Conservation (phyloP, 768 basidiomycete species). For the Rhizopogon roseolus region DNA sequence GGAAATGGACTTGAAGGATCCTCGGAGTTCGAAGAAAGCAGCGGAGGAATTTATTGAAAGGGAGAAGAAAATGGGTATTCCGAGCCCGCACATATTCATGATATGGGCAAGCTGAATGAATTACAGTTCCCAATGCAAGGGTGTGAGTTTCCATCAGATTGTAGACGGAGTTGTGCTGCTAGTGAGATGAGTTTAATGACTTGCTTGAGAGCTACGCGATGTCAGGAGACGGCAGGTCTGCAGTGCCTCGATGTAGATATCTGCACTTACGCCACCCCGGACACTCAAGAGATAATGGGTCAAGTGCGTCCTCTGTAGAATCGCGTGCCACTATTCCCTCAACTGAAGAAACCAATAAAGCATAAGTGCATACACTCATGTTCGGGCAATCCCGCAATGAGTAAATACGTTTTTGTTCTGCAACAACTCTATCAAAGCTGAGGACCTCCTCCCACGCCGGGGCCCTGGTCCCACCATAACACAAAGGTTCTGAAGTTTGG, state of each 20-base stretch:
- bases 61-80: conserved; percentile 50
- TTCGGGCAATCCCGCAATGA: too few species aligned
- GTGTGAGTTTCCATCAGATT: conserved; percentile 28
- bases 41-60: conserved; percentile 45
- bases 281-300: conserved; percentile 34
- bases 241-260: too few species aligned
- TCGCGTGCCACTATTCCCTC: not conserved
- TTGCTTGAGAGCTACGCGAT: conserved; percentile 13
- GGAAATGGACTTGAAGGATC: conserved; percentile 47
- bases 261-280: conserved; percentile 14
- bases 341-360: too few species aligned
- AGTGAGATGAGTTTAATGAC: conserved; percentile 10
- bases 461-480: too few species aligned
- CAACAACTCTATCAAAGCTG: too few species aligned
- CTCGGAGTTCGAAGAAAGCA: conserved; percentile 39
- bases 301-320: conserved; percentile 30
- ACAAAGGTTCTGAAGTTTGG: too few species aligned
- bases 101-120: not conserved
- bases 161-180: not conserved
- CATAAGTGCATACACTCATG: too few species aligned
- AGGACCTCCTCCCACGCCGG: too few species aligned
- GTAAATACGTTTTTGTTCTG: too few species aligned
- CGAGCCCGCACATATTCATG: conserved; percentile 32
- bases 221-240: conserved; percentile 22
- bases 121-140: conserved; percentile 52